phyloP scores from a whole-genome alignment of 177 flowering plant species.

The Vitis hybrid region DNA sequence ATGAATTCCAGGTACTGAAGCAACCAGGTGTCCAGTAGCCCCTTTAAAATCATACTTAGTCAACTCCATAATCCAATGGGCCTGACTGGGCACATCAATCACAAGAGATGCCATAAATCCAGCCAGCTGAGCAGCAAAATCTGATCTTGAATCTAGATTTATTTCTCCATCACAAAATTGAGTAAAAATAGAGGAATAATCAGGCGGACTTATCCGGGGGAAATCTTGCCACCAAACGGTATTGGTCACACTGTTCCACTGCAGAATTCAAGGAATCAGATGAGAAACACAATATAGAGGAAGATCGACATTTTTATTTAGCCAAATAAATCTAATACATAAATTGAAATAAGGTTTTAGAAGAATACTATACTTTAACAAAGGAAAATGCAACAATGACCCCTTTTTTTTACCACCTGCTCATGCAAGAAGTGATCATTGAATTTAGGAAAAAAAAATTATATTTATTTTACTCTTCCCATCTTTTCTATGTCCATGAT shows the following conservation, averaged over 20 bases:
- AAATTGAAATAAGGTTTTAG: background rate
- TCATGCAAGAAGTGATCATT: no score
- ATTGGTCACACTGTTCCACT: slow-evolving; percentile 88
- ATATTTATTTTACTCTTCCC: no score
- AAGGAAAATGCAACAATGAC: no score
- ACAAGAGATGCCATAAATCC: slow-evolving; percentile 78
- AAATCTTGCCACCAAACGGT: slow-evolving; percentile 99
- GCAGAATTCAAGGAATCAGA: slow-evolving; percentile 25
- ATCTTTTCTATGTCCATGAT: no score
- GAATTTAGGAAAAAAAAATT: no score
- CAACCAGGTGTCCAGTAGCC: slow-evolving; percentile 67
- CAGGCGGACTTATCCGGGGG: slow-evolving; percentile 53
- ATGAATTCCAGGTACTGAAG: slow-evolving; percentile 85
- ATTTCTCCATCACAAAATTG: slow-evolving; percentile 19
- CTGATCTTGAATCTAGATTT: slow-evolving; percentile 44
- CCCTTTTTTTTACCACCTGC: no score
- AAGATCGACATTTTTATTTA: background rate
- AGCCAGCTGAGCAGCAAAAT: slow-evolving; percentile 89
- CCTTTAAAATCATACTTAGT: slow-evolving; percentile 65
- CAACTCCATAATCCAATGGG: slow-evolving; percentile 72
- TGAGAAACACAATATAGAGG: slow-evolving; percentile 6
- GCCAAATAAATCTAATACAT: background rate
- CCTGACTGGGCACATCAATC: slow-evolving; percentile 73
- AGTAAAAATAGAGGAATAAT: slow-evolving; percentile 57
- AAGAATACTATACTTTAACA: background rate